Evolutionary conservation across 495 filamentous ascomycete species (phyloP), one percentile per base, ranked within the genome.

Genomic region (Penicillium coprophilum): DNA sequence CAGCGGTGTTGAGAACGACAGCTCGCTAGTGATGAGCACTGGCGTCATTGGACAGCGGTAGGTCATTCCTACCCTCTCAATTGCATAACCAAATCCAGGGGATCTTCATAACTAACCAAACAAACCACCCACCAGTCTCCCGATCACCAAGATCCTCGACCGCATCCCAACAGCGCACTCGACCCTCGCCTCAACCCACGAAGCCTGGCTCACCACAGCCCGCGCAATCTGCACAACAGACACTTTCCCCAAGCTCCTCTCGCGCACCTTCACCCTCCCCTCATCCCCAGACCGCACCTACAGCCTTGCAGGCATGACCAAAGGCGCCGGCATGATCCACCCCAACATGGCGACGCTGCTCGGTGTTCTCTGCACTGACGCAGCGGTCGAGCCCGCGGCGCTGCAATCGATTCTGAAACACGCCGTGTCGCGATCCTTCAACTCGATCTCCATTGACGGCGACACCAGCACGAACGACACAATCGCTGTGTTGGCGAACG

Each of bases 291-390:
- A 66, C 54, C 75, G 77, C 9, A 84, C 81, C 39, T 99, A 97
- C 77, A 78, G 81, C 62, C 87, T 99, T 24, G 91, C 89, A 24
- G 94, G 94, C 46, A 96, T 96, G 84, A 96, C 95, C 57, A 99
- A 99, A 75, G 94, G 94, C 44, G 95, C 94, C 13, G 94, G 94
- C 63, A 99, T 99, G 94, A 99, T 99, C 68, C 93, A 97, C 73
- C 94, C 94, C 20, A 97, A 99, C 77, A 96, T 98, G 93, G 94
- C 92, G 41, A 99, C 94, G 0, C 82, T 99, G 38, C 84, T 99
- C 28, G 93, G 90, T 46, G 89, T 97, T 52, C 83, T 97, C 65
- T 92, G 90, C 67, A 99, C 94, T 27, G 94, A 99, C 63, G 95
- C 88, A 0, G 87, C 91, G 13, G 86, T 97, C 65, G 80, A 83